Evolutionary conservation across 495 filamentous ascomycete species (phyloP).

Genomic region (Pseudoneurospora amorphoporcata): DNA sequence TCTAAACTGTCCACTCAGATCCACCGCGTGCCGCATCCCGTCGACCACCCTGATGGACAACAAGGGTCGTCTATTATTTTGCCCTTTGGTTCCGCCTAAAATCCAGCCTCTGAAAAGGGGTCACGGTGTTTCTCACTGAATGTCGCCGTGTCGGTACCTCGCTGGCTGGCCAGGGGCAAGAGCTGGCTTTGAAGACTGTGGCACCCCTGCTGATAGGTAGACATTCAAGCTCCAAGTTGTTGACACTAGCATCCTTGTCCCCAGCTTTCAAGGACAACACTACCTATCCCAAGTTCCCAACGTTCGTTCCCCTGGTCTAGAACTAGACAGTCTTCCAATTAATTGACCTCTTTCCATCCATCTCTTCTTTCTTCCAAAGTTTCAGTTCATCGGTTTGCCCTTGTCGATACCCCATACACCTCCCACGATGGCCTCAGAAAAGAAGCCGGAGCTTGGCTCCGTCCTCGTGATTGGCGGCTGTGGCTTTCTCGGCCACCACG

Average conservation of each 20-base stretch:
- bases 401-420: neutral
- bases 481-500: slow-evolving; percentile 62
- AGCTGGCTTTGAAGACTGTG: neutral
- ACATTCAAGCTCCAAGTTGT: neutral
- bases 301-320: neutral
- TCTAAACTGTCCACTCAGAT: neutral
- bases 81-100: neutral
- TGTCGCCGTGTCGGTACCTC: neutral
- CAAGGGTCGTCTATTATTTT: neutral
- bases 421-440: slow-evolving; percentile 23
- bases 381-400: neutral
- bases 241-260: neutral
- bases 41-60: neutral
- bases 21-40: neutral
- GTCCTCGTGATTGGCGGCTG: slow-evolving; percentile 61
- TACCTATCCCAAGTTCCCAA: neutral
- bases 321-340: neutral
- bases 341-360: neutral
- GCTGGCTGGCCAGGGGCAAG: neutral
- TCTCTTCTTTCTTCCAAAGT: neutral
- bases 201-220: neutral
- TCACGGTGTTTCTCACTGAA: neutral
- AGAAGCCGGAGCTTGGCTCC: slow-evolving; percentile 38
- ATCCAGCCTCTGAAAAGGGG: neutral
- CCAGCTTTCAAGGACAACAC: neutral